Evolutionary conservation across 2,329 filamentous ascomycete species (phyloP).

Genomic region (Xylariaceae sp.): DNA sequence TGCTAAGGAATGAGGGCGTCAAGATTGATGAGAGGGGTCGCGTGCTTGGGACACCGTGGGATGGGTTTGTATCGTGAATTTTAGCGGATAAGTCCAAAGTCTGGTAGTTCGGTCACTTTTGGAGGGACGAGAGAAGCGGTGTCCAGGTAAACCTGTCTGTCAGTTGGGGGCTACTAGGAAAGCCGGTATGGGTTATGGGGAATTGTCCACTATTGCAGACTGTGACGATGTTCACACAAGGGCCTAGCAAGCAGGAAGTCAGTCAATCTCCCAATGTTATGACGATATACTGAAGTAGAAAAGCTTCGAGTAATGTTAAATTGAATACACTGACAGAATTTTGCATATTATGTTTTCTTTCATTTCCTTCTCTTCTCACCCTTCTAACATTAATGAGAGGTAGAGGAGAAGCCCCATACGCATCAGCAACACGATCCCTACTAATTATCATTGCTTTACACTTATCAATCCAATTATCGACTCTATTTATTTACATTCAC

Average conservation of each 20-base stretch:
- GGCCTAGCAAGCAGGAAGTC: no score
- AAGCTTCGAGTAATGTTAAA: no score
- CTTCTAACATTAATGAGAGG: no score
- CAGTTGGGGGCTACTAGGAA: neutral
- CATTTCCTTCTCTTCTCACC: no score
- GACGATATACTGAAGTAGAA: no score
- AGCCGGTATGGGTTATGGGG: neutral
- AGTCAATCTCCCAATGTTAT: no score
- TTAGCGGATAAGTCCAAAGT: neutral
- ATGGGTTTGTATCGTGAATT: conserved; percentile 42
- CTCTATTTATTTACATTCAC: neutral
- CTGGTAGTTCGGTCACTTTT: neutral
- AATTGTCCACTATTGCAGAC: neutral
- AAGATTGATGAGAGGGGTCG: conserved; percentile 65
- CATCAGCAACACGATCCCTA: no score
- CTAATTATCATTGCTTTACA: no score
- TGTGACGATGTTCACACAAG: no score
- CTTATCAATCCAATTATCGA: neutral
- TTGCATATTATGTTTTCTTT: no score
- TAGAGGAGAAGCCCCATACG: no score
- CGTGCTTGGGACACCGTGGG: conserved; percentile 64
- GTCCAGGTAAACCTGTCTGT: neutral
- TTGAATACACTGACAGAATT: no score
- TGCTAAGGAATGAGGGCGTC: conserved; percentile 70
- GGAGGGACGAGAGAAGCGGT: neutral